Percentiles rank a stretch among this genome's conserved stretches.
Evolutionary conservation across 2,329 filamentous ascomycete species (phyloP).

Genomic region (Diaporthe batatas): DNA sequence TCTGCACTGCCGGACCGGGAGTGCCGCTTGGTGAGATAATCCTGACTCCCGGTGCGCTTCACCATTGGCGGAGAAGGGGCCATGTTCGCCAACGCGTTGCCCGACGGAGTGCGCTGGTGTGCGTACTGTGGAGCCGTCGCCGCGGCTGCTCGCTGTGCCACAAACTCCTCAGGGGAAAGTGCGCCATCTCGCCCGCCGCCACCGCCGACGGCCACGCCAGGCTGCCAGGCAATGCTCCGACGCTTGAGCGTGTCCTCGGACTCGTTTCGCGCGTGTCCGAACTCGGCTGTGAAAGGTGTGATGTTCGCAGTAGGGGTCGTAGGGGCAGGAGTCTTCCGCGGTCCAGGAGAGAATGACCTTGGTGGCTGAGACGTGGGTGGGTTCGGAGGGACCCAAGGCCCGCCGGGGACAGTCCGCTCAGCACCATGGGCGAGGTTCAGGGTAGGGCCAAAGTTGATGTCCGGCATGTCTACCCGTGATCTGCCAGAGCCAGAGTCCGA

Average conservation of each 20-base stretch:
- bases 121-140: conserved; percentile 67
- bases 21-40: conserved; percentile 54
- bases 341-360: conserved; percentile 52
- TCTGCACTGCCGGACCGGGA: conserved; percentile 64
- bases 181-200: conserved; percentile 63
- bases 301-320: conserved; percentile 43
- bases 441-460: conserved; percentile 89
- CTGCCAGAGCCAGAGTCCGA: conserved; percentile 46
- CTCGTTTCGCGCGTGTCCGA: conserved; percentile 59
- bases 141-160: conserved; percentile 79
- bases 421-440: conserved; percentile 61
- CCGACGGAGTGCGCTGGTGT: conserved; percentile 72
- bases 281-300: conserved; percentile 44
- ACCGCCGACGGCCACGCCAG: conserved; percentile 68
- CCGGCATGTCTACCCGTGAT: conserved; percentile 68
- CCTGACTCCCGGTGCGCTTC: conserved; percentile 56
- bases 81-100: conserved; percentile 59
- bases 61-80: conserved; percentile 58
- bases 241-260: conserved; percentile 66
- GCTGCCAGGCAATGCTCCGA: conserved; percentile 84
- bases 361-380: conserved; percentile 44
- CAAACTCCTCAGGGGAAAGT: conserved; percentile 84
- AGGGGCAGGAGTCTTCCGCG: conserved; percentile 40
- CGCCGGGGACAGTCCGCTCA: conserved; percentile 29
- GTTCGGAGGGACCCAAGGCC: conserved; percentile 44